Evolutionary conservation across 176 grass and related monocot species (phyloP).

Genomic region (Raddia guianensis): DNA sequence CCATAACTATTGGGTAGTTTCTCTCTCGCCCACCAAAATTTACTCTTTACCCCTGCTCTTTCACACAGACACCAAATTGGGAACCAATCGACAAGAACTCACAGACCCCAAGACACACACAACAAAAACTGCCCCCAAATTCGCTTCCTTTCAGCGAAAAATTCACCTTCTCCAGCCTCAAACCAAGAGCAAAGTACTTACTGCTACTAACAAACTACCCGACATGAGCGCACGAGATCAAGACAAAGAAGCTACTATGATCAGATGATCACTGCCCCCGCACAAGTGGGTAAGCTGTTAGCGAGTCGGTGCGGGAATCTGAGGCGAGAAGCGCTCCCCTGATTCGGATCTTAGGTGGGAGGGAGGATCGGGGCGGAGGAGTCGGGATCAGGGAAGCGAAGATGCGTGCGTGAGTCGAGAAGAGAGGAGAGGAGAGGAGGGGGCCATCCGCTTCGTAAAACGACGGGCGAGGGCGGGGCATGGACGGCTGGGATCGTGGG

Average conservation of each 20-base stretch:
- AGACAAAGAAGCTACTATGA: neutral
- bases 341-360: conserved; percentile 37
- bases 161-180: neutral
- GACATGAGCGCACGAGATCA: neutral
- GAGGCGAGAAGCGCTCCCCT: neutral
- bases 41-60: neutral
- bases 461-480: neutral
- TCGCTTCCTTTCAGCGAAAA: neutral
- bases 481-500: conserved; percentile 20
- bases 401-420: conserved; percentile 24
- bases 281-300: conserved; percentile 13
- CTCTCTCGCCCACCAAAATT: neutral
- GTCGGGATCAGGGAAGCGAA: neutral
- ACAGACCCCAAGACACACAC: neutral
- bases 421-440: neutral
- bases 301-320: conserved; percentile 28
- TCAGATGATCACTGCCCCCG: no score
- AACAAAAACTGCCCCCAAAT: neutral
- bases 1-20: neutral
- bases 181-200: conserved; percentile 10
- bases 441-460: neutral
- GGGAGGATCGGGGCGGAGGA: conserved; percentile 23
- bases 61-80: conserved; percentile 20
- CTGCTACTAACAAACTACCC: neutral
- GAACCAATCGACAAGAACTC: neutral